Conservation (phyloP, 2,329 filamentous ascomycete species). For the Colletotrichum kahawae region DNA sequence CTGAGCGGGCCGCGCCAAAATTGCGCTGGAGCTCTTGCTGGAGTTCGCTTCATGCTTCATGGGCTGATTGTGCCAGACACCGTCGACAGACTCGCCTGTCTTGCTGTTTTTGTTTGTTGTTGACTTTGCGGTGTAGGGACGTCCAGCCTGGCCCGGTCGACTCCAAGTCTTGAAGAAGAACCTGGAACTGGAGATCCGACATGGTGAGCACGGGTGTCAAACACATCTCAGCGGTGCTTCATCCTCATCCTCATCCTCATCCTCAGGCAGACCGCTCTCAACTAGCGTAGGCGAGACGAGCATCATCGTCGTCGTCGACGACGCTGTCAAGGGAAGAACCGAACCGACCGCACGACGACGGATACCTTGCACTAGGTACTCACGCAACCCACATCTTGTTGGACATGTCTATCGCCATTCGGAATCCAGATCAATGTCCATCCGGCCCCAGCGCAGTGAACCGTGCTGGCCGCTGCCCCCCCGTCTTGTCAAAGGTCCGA, state of each 20-base stretch:
- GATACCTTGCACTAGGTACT: background rate
- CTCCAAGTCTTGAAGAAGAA: background rate
- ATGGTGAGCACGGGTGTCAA: background rate
- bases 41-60: conserved; percentile 12
- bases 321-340: background rate
- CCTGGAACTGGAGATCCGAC: background rate
- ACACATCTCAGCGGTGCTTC: background rate
- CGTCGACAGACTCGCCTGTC: background rate
- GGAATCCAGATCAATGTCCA: background rate
- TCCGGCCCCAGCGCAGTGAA: background rate
- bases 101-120: background rate
- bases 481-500: background rate
- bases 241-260: background rate
- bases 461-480: background rate
- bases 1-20: conserved; percentile 19
- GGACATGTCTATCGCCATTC: background rate
- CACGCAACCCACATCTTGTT: background rate
- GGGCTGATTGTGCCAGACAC: background rate
- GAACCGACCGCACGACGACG: background rate
- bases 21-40: conserved; percentile 9
- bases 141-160: background rate
- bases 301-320: background rate
- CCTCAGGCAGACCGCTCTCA: background rate
- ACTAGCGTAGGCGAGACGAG: background rate
- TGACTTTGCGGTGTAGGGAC: background rate